These are phyloP conservation scores for Colletotrichum liaoningense DNA, from an alignment of 2,329 filamentous ascomycete species.

Conservation along the genomic window DNA sequence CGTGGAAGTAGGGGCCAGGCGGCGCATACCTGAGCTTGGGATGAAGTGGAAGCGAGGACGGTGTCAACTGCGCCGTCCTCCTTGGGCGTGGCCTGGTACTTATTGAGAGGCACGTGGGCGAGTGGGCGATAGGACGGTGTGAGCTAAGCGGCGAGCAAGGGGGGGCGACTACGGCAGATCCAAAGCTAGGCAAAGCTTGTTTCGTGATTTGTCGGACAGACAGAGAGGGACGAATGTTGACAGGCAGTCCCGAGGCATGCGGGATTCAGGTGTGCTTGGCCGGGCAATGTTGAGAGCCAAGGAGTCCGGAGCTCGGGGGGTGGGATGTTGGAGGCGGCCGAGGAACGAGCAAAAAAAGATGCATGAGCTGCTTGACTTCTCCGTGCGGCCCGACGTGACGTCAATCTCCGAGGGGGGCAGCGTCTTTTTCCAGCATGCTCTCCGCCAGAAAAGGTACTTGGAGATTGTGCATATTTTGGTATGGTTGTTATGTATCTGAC, in stretches of 20 bases:
- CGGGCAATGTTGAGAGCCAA: background rate
- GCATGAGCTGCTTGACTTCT: background rate
- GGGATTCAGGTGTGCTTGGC: background rate
- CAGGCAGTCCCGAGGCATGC: background rate
- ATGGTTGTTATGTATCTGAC: too few species aligned
- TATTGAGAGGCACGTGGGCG: background rate
- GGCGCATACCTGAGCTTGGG: background rate
- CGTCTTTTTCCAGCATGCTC: background rate
- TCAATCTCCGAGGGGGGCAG: background rate
- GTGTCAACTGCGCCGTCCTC: background rate
- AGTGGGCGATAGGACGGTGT: background rate
- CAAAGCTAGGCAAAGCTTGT: conserved; percentile 21
- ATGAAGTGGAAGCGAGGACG: background rate
- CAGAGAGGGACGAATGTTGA: background rate
- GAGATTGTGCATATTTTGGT: too few species aligned
- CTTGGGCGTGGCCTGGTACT: background rate
- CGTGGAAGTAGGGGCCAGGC: background rate
- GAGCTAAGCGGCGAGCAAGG: conserved; percentile 9
- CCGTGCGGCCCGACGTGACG: background rate
- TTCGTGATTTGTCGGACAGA: background rate
- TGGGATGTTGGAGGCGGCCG: background rate
- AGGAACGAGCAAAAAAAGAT: background rate
- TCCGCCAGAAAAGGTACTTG: too few species aligned
- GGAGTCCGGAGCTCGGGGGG: background rate
- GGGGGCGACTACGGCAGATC: background rate